These are phyloP conservation scores for Schizosaccharomyces octosporus DNA, from an alignment of 805 yeast genomes.

Conservation along the genomic window DNA sequence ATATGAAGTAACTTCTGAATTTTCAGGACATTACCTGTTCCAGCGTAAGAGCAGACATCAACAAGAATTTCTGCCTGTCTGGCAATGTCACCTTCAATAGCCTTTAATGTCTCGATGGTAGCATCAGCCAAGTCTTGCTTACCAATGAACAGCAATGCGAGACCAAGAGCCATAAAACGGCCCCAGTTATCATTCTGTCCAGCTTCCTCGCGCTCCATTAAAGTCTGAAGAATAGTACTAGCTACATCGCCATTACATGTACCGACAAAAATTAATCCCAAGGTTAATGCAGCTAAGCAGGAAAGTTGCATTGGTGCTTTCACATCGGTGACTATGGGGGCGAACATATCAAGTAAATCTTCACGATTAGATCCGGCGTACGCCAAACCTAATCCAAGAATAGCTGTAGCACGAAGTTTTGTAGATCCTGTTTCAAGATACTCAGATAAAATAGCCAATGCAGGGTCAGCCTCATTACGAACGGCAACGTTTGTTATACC, in stretches of 20 bases:
- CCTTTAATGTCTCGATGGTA: slow-evolving; percentile 75
- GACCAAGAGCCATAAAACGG: slow-evolving; percentile 70
- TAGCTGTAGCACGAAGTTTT: slow-evolving; percentile 51
- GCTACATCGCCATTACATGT: slow-evolving; percentile 87
- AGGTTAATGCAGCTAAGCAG: slow-evolving; percentile 66
- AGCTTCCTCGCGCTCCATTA: slow-evolving; percentile 56
- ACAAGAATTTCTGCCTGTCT: slow-evolving; percentile 73
- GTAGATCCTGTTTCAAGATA: slow-evolving; percentile 42
- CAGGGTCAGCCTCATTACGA: slow-evolving; percentile 87
- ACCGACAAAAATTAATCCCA: slow-evolving; percentile 88
- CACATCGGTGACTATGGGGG: slow-evolving; percentile 63
- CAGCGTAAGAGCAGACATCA: slow-evolving; percentile 83
- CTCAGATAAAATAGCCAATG: slow-evolving; percentile 59
- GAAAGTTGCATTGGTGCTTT: slow-evolving; percentile 54
- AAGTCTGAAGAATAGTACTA: slow-evolving; percentile 69
- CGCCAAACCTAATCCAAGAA: slow-evolving; percentile 78
- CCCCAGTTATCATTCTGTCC: slow-evolving; percentile 73
- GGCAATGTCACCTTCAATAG: slow-evolving; percentile 84
- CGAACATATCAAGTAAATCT: slow-evolving; percentile 48
- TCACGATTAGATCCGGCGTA: slow-evolving; percentile 84
- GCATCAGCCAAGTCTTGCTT: slow-evolving; percentile 74
- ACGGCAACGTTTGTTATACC: slow-evolving; percentile 82
- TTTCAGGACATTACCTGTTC: slow-evolving; percentile 90
- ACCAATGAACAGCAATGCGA: slow-evolving; percentile 79
- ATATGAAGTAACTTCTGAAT: slow-evolving; percentile 70